Conservation (phyloP, 2,329 filamentous ascomycete species). For the Aureobasidium sp. region DNA sequence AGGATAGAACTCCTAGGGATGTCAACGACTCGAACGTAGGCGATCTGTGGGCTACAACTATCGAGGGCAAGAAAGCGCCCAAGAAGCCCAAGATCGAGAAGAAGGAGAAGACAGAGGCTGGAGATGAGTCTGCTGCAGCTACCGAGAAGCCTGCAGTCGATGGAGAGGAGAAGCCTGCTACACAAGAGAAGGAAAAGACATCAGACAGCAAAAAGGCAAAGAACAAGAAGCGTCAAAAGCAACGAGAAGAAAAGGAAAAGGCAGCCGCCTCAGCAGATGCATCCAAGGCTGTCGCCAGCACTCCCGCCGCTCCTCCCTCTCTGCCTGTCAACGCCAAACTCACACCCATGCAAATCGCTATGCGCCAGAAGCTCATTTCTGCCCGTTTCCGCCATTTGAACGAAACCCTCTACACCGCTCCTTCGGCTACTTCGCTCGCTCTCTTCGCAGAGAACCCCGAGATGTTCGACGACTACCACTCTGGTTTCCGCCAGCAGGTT, state of each 20-base stretch:
- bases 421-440: constrained; percentile 72
- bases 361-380: constrained; percentile 90
- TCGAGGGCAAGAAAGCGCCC: constrained; percentile 28
- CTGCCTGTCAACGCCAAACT: constrained; percentile 51
- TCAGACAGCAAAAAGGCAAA: constrained; percentile 24
- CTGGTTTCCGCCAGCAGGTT: constrained; percentile 92
- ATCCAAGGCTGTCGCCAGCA: constrained; percentile 22
- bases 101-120: constrained; percentile 33
- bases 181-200: constrained; percentile 29
- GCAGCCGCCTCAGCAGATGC: constrained; percentile 34
- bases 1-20: constrained; percentile 27
- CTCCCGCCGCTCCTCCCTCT: constrained; percentile 25
- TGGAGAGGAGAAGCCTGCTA: constrained; percentile 23
- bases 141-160: constrained; percentile 21
- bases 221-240: constrained; percentile 20
- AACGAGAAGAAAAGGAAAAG: constrained; percentile 16
- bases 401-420: constrained; percentile 89
- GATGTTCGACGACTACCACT: constrained; percentile 94
- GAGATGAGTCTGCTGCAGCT: background rate
- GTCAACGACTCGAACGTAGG: constrained; percentile 66
- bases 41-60: constrained; percentile 72
- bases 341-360: constrained; percentile 85
- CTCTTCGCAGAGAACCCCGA: constrained; percentile 81
- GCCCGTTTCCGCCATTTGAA: constrained; percentile 97
- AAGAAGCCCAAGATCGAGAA: constrained; percentile 25